A percentile compares a stretch with the other conserved stretches of the same genome.
These are phyloP conservation scores for Mortierella antarctica DNA, from an alignment of 192 early-diverging fungal genomes.

Conservation along the genomic window DNA sequence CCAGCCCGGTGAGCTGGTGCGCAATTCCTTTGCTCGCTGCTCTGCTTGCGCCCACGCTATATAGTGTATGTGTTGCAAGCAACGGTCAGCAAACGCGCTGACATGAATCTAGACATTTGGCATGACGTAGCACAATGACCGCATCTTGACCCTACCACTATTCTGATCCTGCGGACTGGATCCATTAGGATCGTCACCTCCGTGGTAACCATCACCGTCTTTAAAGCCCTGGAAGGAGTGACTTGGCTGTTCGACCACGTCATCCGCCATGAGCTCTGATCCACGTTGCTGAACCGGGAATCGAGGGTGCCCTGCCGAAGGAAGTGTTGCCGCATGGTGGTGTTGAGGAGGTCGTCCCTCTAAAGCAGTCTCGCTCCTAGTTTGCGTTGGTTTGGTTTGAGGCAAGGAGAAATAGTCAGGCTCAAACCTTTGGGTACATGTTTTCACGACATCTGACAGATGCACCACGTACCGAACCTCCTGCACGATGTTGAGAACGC, in stretches of 20 bases:
- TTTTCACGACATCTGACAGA: neutral
- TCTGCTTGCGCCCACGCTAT: slow-evolving; percentile 35
- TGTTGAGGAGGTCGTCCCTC: slow-evolving; percentile 20
- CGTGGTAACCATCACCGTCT: slow-evolving; percentile 39
- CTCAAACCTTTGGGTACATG: neutral
- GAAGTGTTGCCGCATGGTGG: slow-evolving; percentile 14
- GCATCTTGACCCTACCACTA: slow-evolving; percentile 4
- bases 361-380: neutral
- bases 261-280: slow-evolving; percentile 38
- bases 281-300: slow-evolving; percentile 21
- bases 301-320: slow-evolving; percentile 28
- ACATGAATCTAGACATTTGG: too few species aligned
- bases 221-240: slow-evolving; percentile 24
- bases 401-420: neutral
- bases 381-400: slow-evolving; percentile 11
- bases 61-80: neutral
- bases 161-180: neutral
- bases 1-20: slow-evolving; percentile 22
- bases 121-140: neutral
- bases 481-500: slow-evolving; percentile 38
- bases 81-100: too few species aligned
- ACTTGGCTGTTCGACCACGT: slow-evolving; percentile 18
- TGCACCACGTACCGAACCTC: slow-evolving; percentile 31
- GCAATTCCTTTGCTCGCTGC: slow-evolving; percentile 29
- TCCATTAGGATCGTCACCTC: slow-evolving; percentile 25